Base-by-base conservation (phyloP, 495 filamentous ascomycete genomes). In the Penicillium macrosclerotiorum region DNA sequence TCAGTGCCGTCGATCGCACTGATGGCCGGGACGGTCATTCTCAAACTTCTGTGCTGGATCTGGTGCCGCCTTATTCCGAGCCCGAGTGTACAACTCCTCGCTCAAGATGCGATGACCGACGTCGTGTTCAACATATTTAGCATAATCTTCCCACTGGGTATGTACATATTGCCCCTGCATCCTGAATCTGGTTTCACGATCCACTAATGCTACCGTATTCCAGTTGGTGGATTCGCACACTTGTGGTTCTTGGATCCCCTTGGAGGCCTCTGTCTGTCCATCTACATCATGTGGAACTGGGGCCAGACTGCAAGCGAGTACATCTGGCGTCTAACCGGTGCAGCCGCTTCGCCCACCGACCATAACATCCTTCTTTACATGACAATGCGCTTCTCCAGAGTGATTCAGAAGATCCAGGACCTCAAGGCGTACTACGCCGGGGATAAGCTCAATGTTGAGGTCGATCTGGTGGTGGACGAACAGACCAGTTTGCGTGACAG, bases 71-170 rank as follows among this genome's bases (percentile, higher is more conserved):
- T 91, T 11, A 86, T 96, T 44, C 88, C 85, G 26, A 95, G 95
- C 57, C 90, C 86, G 7, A 88, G 83, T 46, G 90, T 95, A 1
- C 91, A 94, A 63, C 89, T 90, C 1, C 64, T 96, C 26, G 88
- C 85, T 3, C 72, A 83, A 51, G 77, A 81, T 47, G 76, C 78
- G 9, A 74, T 85, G 67, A 86, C 83, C 0, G 75, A 85, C 59
- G 87, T 96, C 8, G 76, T 96, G 9, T 96, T 96, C 79, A 96
- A 95, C 59, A 84, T 78, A 9, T 93, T 94, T 56, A 90, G 85
- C 47, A 95, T 96, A 51, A 79, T 87, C 50, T 59, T 82, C 52
- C 57, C 63, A 14, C 47, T 66, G 18, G 33, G 59, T 64, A 52
- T 37, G 47, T 55, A 7, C 16, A 9, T 31, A 23, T 11, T 7